These are phyloP conservation scores for Sarcomyxa edulis DNA, from an alignment of 768 basidiomycete species.

Conservation along the genomic window DNA sequence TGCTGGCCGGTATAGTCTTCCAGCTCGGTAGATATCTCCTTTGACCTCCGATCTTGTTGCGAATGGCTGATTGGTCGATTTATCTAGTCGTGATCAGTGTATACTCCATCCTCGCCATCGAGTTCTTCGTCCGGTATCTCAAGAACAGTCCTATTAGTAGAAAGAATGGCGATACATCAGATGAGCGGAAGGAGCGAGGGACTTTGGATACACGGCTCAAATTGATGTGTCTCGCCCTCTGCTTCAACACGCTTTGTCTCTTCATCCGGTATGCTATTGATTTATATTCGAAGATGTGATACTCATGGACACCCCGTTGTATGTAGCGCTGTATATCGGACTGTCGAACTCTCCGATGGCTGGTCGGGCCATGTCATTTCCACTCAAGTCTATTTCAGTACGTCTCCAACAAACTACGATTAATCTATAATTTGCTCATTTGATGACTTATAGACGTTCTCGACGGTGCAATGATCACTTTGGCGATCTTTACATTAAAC, in stretches of 20 bases:
- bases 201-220: constrained; percentile 16
- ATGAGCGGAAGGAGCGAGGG: too few species aligned
- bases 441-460: constrained; percentile 31
- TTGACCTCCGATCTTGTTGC: not conserved
- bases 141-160: constrained; percentile 27
- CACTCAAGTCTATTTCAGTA: constrained; percentile 43
- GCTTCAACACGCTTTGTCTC: constrained; percentile 33
- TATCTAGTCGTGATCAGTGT: constrained; percentile 32
- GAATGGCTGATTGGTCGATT: not conserved
- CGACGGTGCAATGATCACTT: constrained; percentile 43
- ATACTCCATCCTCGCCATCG: constrained; percentile 33
- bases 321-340: constrained; percentile 44
- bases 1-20: constrained; percentile 47
- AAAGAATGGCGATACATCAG: not conserved
- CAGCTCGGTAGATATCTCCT: constrained; percentile 26
- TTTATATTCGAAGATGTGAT: not conserved
- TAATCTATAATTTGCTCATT: not conserved
- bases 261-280: constrained; percentile 36
- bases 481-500: constrained; percentile 46
- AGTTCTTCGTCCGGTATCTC: constrained; percentile 38
- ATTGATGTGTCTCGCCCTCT: constrained; percentile 28
- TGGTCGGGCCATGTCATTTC: constrained; percentile 46
- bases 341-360: constrained; percentile 44
- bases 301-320: not conserved
- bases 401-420: constrained; percentile 4